Conservation (phyloP, 2,329 filamentous ascomycete genomes). For the Ascochyta clinopodiicola region DNA sequence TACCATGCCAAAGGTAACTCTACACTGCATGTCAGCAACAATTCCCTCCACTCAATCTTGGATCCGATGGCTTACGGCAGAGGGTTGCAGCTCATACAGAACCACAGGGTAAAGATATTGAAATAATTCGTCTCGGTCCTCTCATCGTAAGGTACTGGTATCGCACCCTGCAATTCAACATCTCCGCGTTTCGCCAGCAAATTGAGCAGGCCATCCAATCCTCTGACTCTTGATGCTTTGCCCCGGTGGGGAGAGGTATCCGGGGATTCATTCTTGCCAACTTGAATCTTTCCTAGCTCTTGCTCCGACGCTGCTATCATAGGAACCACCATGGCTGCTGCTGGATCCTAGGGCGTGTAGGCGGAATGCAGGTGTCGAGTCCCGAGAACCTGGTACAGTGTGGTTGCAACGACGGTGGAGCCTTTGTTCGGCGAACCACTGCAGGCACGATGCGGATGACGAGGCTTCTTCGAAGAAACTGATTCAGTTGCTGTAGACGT, state of each 20-base stretch:
- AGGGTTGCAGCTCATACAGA: constrained; percentile 63
- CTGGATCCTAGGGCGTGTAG: neutral
- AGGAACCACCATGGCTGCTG: constrained; percentile 15
- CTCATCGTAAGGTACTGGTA: constrained; percentile 62
- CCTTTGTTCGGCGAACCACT: neutral
- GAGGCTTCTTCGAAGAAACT: neutral
- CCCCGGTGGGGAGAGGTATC: constrained; percentile 1
- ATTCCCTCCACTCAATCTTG: neutral
- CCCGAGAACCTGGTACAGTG: constrained; percentile 1
- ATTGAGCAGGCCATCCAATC: constrained; percentile 24
- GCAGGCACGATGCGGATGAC: neutral
- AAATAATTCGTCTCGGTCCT: constrained; percentile 61
- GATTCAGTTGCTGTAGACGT: neutral
- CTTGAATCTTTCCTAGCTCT: constrained; percentile 16
- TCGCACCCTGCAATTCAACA: constrained; percentile 55
- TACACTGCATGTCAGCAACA: constrained; percentile 8
- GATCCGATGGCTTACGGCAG: constrained; percentile 57
- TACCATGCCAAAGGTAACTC: constrained; percentile 69
- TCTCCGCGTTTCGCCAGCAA: constrained; percentile 32
- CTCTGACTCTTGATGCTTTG: constrained; percentile 15
- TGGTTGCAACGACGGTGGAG: neutral
- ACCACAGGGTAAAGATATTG: constrained; percentile 67
- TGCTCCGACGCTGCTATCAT: constrained; percentile 18
- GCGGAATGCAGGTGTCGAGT: constrained; percentile 4
- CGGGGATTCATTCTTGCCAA: constrained; percentile 5